Evolutionary conservation across 331 rosid genomes (phyloP), one percentile per base, ranked within the genome.

Genomic region (Arachis monticola): DNA sequence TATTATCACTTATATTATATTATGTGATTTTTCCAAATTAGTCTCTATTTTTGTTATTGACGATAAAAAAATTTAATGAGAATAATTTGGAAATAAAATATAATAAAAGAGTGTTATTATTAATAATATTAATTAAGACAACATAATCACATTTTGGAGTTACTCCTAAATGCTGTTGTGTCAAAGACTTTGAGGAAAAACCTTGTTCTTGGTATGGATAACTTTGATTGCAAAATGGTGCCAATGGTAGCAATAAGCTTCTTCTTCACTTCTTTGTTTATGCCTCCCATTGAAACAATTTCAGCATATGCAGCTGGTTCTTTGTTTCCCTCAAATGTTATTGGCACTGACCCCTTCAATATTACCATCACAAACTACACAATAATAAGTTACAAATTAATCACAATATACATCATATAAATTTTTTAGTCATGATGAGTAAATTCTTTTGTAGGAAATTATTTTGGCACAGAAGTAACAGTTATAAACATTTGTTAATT

Each of bases 241-340:
- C 93, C 96, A 17, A 93, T 75, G 40, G 86, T 81, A 2, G 70
- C 50, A 63, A 91, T 93, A 61, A 93, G 82, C 60, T 83, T 82
- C 85, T 72, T 92, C 91, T 91, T 91, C 83, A 91, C 97, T 22
- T 83, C 79, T 5, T 83, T 50, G 60, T 86, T 83, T 32, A 93
- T 88, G 60, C 97, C 98, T 5, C 98, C 98, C 97, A 93, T 91
- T 4, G 98, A 84, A 50, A 93, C 86, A 68, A 93, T 60, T 81
- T 93, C 98, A 0, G 82, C 97, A 7, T 84, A 93, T 5, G 87
- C 95, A 2, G 98, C 97, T 32, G 97, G 82, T 27, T 88, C 87
- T 35, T 80, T 88, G 79, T 78, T 93, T 17, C 83, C 62, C 2
- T 78, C 96, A 13, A 91, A 93, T 2, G 82, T 80, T 83, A 93